Evolutionary conservation across 768 basidiomycete genomes (phyloP).

Genomic region (Collybia sordida): DNA sequence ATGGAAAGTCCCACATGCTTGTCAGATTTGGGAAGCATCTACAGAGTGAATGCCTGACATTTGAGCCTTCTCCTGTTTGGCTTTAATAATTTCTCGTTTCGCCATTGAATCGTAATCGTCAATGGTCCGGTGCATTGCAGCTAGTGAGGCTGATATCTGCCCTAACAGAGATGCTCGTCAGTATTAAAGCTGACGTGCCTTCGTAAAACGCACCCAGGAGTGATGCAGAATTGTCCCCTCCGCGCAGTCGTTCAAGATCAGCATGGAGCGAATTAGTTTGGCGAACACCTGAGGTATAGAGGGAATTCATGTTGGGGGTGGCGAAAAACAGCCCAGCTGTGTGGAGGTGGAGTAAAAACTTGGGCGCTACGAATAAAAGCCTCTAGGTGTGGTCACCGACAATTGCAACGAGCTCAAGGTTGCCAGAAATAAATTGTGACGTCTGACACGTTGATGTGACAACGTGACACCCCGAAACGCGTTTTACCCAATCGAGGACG

Average conservation of each 20-base stretch:
- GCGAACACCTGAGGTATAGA: conserved; percentile 90
- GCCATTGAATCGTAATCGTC: conserved; percentile 99
- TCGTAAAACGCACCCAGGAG: conserved; percentile 66
- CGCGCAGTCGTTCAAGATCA: conserved; percentile 80
- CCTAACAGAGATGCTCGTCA: conserved; percentile 51
- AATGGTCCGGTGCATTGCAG: conserved; percentile 90
- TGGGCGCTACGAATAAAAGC: too few relatives aligned
- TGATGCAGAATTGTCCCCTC: conserved; percentile 78
- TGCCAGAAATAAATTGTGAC: not conserved
- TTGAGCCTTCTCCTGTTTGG: conserved; percentile 95
- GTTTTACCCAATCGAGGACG: too few relatives aligned
- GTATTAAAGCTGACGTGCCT: conserved; percentile 1
- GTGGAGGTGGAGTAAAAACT: not conserved
- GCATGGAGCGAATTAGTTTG: conserved; percentile 87
- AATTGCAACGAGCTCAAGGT: too few relatives aligned
- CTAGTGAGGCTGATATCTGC: conserved; percentile 97
- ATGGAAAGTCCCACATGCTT: conserved; percentile 6
- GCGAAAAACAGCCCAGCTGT: conserved; percentile 8
- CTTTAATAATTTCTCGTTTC: conserved; percentile 92
- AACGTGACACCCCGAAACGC: too few relatives aligned
- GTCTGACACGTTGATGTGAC: too few relatives aligned
- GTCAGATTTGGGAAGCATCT: conserved; percentile 1
- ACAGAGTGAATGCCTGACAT: conserved; percentile 49
- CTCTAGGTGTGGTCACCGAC: too few relatives aligned
- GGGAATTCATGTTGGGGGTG: conserved; percentile 76